A percentile compares a stretch with the other conserved stretches of the same genome.
phyloP scores from a whole-genome alignment of 805 yeast genomes.

The Candida boleticola region DNA sequence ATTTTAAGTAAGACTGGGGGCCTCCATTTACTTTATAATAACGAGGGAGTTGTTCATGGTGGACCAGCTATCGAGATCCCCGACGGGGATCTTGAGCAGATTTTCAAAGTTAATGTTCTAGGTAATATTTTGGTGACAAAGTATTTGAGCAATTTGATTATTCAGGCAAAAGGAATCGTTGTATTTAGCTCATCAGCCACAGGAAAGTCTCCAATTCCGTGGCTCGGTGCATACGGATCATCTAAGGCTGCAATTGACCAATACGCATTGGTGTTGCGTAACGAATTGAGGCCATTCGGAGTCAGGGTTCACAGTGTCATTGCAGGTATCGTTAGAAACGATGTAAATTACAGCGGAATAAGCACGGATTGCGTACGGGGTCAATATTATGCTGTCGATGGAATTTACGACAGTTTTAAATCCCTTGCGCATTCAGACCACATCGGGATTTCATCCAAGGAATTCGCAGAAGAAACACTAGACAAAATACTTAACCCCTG shows the following conservation, averaged over 20 bases:
- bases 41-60: constrained; percentile 35
- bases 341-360: constrained; percentile 20
- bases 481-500: constrained; percentile 14
- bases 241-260: constrained; percentile 40
- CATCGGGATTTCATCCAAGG: constrained; percentile 17
- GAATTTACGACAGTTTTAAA: constrained; percentile 17
- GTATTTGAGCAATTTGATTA: constrained; percentile 27
- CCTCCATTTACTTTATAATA: constrained; percentile 38
- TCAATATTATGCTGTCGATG: constrained; percentile 21
- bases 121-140: constrained; percentile 38
- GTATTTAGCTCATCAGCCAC: constrained; percentile 39
- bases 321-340: constrained; percentile 41
- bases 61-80: constrained; percentile 31
- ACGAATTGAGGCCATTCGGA: constrained; percentile 37
- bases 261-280: constrained; percentile 30
- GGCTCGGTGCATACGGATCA: constrained; percentile 33
- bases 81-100: constrained; percentile 17
- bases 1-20: constrained; percentile 26
- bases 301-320: constrained; percentile 37
- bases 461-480: constrained; percentile 25
- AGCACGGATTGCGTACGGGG: constrained; percentile 7
- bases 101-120: constrained; percentile 34
- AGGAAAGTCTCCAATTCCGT: constrained; percentile 30
- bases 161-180: constrained; percentile 34
- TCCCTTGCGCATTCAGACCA: constrained; percentile 21